Evolutionary conservation across 1,284 basidiomycete species (phyloP).

Genomic region (Leccinum angustisporum): DNA sequence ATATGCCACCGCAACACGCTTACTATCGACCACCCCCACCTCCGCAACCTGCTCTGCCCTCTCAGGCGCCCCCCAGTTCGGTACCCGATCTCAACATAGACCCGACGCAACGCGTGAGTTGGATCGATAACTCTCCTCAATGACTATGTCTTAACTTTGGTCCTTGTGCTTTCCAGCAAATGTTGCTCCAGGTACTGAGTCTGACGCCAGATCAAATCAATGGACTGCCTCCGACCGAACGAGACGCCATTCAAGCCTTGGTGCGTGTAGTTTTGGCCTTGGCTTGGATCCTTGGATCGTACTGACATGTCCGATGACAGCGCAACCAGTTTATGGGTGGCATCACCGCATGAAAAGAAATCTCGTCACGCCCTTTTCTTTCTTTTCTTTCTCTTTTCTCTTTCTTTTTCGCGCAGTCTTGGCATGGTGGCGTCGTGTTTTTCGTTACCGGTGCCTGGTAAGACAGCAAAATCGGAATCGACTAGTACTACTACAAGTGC

Average conservation of each 20-base stretch:
- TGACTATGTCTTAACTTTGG: constrained; percentile 1
- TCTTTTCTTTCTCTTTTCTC: background rate
- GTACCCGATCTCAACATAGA: constrained; percentile 37
- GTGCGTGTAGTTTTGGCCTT: constrained; percentile 44
- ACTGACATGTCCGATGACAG: constrained; percentile 29
- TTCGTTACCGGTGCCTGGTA: background rate
- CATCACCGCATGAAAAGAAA: constrained; percentile 23
- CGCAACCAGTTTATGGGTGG: constrained; percentile 51
- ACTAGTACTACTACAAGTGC: background rate
- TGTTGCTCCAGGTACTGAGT: constrained; percentile 84
- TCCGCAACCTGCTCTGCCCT: constrained; percentile 31
- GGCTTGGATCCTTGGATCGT: constrained; percentile 56
- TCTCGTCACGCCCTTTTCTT: background rate
- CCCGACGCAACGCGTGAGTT: constrained; percentile 34
- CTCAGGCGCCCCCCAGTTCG: constrained; percentile 28
- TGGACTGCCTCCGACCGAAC: constrained; percentile 78
- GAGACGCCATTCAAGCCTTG: constrained; percentile 82
- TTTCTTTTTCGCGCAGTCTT: background rate
- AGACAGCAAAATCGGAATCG: background rate
- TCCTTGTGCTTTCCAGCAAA: constrained; percentile 47
- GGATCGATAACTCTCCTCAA: background rate
- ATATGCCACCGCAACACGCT: constrained; percentile 42
- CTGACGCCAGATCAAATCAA: constrained; percentile 88
- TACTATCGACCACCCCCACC: constrained; percentile 47
- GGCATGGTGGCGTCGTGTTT: background rate